Evolutionary conservation across 805 yeast species (phyloP), one percentile per base, ranked within the genome.

Genomic region (Cephaloascus fragrans): DNA sequence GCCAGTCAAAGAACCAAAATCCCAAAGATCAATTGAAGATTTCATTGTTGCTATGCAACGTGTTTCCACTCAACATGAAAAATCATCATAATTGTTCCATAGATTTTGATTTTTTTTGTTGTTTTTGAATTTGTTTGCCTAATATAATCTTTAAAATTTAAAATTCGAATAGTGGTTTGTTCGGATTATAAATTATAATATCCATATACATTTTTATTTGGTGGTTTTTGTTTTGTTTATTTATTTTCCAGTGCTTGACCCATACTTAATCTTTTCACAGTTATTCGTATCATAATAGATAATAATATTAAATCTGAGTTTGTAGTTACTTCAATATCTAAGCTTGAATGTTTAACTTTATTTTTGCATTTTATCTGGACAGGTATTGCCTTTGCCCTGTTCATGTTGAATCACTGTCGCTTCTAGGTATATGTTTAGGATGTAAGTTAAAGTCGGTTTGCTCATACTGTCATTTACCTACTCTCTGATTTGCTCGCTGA

Each of bases 11-110:
- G 75, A 74, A 59, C 59, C 64, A 49, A 61, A 67, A 36, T 68
- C 68, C 49, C 77, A 75, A 56, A 80, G 89, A 78, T 72, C 87
- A 44, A 62, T 83, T 47, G 90, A 83, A 73, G 90, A 83, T 67
- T 83, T 83, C 77, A 71, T 83, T 64, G 80, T 79, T 57, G 82
- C 89, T 56, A 82, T 83, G 89, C 81, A 77, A 73, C 79, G 90
- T 77, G 90, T 83, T 48, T 83, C 89, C 52, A 83, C 90, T 68
- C 88, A 81, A 69, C 90, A 83, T 69, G 90, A 83, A 71, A 81
- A 81, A 69, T 79, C 84, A 23, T 23, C 28, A 23, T 23, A 23
- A 12, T 8, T 23, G 6, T 23, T 23, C n/a, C n/a, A n/a, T 23
- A 8, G 6, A 23, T 6, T 23, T 23, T 23, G 28, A 23, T 23